Base-by-base conservation (phyloP, 2,329 filamentous ascomycete species). In the Clonostachys byssicola region DNA sequence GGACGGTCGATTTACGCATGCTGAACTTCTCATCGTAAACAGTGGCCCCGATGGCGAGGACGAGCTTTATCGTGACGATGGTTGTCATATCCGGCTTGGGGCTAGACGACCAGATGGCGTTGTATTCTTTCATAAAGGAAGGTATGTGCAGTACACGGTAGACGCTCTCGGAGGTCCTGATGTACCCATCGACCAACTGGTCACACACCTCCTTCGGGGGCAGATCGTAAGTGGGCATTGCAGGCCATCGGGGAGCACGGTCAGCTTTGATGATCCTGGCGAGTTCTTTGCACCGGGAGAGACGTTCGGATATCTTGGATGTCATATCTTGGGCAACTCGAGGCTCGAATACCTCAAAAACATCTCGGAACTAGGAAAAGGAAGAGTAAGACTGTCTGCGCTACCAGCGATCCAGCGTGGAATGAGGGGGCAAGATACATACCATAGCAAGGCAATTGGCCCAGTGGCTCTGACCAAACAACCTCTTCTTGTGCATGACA, bases 1-100 rank as follows among this genome's bases (percentile, higher is more conserved):
- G 67, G n/a, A 73, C 62, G 1, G 80, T 80, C 0, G 67, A 65
- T 6, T 62, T 45, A 7, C 78, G 71, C 35, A 81, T 52, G 0
- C 72, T 74, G 47, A 78, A 82, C 0, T 60, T 50, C 0, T 75
- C 67, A 45, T 83, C 76, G 47, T 78, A 73, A 0, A 66, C 63
- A 2, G 67, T 63, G 2, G 78, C 71, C 1, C 81, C 82, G 16
- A 85, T 72, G 1, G 81, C 78, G 5, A 85, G 59, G 0, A 83
- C 70, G 0, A 85, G 62, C 52, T 83, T 81, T 4, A 84, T 51
- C 42, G 79, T 79, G 13, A 82, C 68, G 2, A 82, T 49, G 43
- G 84, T 84, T 0, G 60, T 62, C 2, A 59, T 61, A 39, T 73
- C 67, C 0, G 64, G 56, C 2, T 60, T 48, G 10, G 23, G 17